Evolutionary conservation across 75 land plant species (phyloP).

Genomic region (Cunninghamia lanceolata): DNA sequence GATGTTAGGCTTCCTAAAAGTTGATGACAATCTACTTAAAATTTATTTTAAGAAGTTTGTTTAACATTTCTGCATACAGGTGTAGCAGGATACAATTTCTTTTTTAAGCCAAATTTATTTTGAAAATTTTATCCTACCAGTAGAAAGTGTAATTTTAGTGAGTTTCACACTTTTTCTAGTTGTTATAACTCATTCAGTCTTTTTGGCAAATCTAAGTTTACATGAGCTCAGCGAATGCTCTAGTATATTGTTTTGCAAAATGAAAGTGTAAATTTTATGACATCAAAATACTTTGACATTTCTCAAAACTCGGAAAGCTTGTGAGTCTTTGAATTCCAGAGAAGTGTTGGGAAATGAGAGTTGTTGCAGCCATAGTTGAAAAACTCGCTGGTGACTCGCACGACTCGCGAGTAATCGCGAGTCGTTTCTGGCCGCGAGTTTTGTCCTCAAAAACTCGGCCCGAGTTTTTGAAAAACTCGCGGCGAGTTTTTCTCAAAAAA

Average conservation of each 20-base stretch:
- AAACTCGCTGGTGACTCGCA: too few species aligned
- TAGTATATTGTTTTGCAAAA: too few species aligned
- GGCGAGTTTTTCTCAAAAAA: too few species aligned
- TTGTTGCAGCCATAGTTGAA: too few species aligned
- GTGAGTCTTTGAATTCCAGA: not conserved
- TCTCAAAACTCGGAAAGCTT: not conserved
- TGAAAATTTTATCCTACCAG: not conserved
- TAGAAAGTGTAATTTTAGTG: not conserved
- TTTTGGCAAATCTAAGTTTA: not conserved
- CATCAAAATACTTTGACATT: not conserved
- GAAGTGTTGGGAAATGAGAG: not conserved
- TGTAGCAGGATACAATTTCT: not conserved
- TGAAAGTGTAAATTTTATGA: not conserved
- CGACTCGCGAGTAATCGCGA: too few species aligned
- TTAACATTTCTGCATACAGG: not conserved
- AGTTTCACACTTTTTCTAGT: not conserved
- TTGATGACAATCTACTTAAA: not conserved
- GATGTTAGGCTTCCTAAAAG: too few species aligned
- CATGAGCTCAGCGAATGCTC: not conserved
- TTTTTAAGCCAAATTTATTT: not conserved
- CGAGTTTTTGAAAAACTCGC: too few species aligned
- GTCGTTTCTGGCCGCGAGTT: too few species aligned
- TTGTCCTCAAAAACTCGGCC: too few species aligned
- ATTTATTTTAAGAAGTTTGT: not conserved
- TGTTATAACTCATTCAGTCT: not conserved